phyloP scores from a whole-genome alignment of 768 basidiomycete genomes.

The Boletus sp. region DNA sequence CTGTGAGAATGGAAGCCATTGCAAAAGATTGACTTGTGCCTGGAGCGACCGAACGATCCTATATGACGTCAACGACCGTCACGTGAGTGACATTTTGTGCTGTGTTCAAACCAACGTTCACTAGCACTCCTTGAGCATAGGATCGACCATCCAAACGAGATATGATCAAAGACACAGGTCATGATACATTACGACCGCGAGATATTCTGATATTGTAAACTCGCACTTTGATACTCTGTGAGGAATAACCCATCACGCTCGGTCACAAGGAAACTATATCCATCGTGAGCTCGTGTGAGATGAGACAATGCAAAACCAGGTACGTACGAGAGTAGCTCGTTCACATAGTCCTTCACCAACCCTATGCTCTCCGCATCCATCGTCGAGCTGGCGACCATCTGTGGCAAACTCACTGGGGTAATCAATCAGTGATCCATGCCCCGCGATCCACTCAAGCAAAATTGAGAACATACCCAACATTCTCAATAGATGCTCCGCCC shows the following conservation, averaged over 20 bases:
- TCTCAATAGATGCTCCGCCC: slow-evolving; percentile 89
- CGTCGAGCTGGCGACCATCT: slow-evolving; percentile 85
- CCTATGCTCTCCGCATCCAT: slow-evolving; percentile 86
- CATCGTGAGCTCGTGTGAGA: background rate
- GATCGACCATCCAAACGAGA: too few species aligned
- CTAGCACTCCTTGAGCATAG: too few species aligned
- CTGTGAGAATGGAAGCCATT: slow-evolving; percentile 50
- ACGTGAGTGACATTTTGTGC: too few species aligned
- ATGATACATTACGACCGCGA: slow-evolving; percentile 57
- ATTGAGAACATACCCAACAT: slow-evolving; percentile 71
- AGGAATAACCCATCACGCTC: slow-evolving; percentile 75
- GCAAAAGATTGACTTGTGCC: background rate
- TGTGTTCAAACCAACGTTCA: too few species aligned
- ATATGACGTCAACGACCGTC: background rate
- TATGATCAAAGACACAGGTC: too few species aligned
- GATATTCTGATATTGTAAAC: slow-evolving; percentile 77
- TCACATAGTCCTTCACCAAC: slow-evolving; percentile 85
- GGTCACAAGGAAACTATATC: slow-evolving; percentile 70
- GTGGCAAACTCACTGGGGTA: slow-evolving; percentile 81
- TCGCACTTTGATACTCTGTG: slow-evolving; percentile 75
- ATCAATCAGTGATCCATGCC: slow-evolving; percentile 8
- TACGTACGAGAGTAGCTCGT: slow-evolving; percentile 78
- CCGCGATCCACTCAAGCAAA: background rate
- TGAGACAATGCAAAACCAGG: background rate
- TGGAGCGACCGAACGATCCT: background rate